A percentile compares a stretch with the other conserved stretches of the same genome.
Conservation (phyloP, 352 stramenopile species). For the Globisporangium okanoganense region DNA sequence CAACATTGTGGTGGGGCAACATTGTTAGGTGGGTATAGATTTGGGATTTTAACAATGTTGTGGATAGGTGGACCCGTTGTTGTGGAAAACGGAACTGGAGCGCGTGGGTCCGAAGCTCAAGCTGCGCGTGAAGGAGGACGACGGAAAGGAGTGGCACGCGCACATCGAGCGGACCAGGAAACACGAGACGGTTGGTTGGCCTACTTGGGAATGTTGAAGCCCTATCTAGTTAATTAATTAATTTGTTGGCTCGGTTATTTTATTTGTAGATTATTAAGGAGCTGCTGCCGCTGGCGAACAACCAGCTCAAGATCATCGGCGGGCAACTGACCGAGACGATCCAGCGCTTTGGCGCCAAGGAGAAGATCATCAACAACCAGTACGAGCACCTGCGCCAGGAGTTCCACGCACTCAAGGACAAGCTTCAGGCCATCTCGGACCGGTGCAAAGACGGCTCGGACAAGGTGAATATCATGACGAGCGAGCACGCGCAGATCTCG, state of each 20-base stretch:
- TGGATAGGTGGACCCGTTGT: slow-evolving; percentile 61
- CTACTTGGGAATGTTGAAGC: too few relatives aligned
- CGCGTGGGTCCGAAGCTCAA: slow-evolving; percentile 74
- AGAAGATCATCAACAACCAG: slow-evolving; percentile 83
- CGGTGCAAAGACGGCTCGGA: slow-evolving; percentile 64
- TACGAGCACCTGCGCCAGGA: slow-evolving; percentile 67
- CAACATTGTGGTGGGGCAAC: neutral
- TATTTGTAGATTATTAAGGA: slow-evolving; percentile 40
- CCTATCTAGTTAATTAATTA: too few relatives aligned
- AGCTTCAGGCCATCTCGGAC: slow-evolving; percentile 52
- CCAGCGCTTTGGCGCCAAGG: slow-evolving; percentile 58
- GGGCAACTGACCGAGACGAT: slow-evolving; percentile 55
- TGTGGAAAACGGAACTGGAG: slow-evolving; percentile 85
- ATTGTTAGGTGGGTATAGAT: too few relatives aligned
- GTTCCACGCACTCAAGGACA: slow-evolving; percentile 62
- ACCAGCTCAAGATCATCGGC: slow-evolving; percentile 58
- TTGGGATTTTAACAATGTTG: too few relatives aligned
- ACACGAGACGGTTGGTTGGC: slow-evolving; percentile 43
- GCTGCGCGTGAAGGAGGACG: slow-evolving; percentile 45
- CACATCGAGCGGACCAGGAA: slow-evolving; percentile 78
- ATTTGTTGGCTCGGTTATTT: too few relatives aligned
- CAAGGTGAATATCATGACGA: slow-evolving; percentile 74
- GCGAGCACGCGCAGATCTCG: slow-evolving; percentile 62
- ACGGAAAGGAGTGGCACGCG: slow-evolving; percentile 75
- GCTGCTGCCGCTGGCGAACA: slow-evolving; percentile 49